Evolutionary conservation across 2,329 filamentous ascomycete species (phyloP).

Genomic region (Chaetothyriales sp.): DNA sequence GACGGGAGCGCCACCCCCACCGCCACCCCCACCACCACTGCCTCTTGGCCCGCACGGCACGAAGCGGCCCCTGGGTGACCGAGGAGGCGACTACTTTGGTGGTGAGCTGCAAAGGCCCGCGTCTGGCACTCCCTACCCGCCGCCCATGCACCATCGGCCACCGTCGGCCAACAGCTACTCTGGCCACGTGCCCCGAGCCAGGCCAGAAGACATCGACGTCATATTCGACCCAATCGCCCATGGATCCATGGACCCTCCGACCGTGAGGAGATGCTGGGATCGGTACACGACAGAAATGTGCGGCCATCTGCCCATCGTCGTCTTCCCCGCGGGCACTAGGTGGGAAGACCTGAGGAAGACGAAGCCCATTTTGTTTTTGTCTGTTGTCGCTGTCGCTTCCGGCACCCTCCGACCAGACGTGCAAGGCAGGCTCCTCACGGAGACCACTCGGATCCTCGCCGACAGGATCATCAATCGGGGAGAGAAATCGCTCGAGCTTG

Average conservation of each 20-base stretch:
- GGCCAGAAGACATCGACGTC: neutral
- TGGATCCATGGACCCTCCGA: conserved; percentile 37
- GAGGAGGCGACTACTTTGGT: conserved; percentile 13
- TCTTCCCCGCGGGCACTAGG: conserved; percentile 41
- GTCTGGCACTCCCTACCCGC: conserved; percentile 5
- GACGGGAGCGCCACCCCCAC: conserved; percentile 7
- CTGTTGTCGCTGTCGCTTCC: conserved; percentile 42
- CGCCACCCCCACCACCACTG: conserved; percentile 6
- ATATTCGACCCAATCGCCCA: conserved; percentile 9
- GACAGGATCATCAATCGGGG: conserved; percentile 61
- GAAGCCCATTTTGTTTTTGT: conserved; percentile 47
- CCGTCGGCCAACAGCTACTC: neutral
- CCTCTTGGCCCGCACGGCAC: neutral
- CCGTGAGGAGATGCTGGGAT: conserved; percentile 43
- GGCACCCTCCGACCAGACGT: conserved; percentile 39
- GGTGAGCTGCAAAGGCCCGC: conserved; percentile 14
- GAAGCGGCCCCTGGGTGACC: neutral
- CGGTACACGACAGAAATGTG: conserved; percentile 42
- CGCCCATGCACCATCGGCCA: neutral
- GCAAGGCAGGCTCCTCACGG: conserved; percentile 51
- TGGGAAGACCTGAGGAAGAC: conserved; percentile 42
- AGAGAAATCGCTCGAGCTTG: conserved; percentile 68
- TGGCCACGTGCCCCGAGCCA: neutral
- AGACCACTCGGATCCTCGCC: conserved; percentile 59
- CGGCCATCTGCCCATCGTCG: conserved; percentile 44